A percentile compares a stretch with the other conserved stretches of the same genome.
Evolutionary conservation across 305 asterid species (phyloP).

Genomic region (Fraxinus dipetala): DNA sequence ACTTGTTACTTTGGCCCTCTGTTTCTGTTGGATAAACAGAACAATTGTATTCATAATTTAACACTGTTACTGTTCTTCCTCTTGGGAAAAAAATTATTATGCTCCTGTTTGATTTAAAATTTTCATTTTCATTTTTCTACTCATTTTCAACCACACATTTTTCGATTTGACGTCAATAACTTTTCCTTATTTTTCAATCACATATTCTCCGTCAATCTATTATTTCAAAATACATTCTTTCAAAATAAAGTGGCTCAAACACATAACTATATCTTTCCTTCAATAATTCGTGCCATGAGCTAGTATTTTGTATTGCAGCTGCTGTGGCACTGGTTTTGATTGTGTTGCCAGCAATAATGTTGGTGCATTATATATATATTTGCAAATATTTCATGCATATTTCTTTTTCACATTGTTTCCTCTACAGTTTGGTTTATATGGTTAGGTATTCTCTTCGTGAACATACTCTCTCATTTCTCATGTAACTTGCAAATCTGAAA

Average conservation of each 20-base stretch:
- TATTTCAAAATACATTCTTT: too few species aligned
- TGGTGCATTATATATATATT: neutral
- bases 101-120: too few species aligned
- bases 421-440: neutral
- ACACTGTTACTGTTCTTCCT: neutral
- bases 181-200: too few species aligned
- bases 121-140: too few species aligned
- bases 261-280: neutral
- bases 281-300: neutral
- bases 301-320: neutral
- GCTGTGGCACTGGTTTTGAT: neutral
- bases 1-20: conserved; percentile 12
- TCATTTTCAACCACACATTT: too few species aligned
- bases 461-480: too few species aligned
- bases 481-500: neutral
- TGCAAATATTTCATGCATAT: neutral
- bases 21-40: conserved; percentile 20
- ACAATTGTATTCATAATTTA: neutral
- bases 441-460: neutral
- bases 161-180: too few species aligned
- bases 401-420: neutral
- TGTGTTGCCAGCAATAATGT: neutral
- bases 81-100: neutral
- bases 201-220: too few species aligned
- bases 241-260: neutral